Conservation (phyloP, 768 basidiomycete genomes). For the Cystobasidium tubakii region DNA sequence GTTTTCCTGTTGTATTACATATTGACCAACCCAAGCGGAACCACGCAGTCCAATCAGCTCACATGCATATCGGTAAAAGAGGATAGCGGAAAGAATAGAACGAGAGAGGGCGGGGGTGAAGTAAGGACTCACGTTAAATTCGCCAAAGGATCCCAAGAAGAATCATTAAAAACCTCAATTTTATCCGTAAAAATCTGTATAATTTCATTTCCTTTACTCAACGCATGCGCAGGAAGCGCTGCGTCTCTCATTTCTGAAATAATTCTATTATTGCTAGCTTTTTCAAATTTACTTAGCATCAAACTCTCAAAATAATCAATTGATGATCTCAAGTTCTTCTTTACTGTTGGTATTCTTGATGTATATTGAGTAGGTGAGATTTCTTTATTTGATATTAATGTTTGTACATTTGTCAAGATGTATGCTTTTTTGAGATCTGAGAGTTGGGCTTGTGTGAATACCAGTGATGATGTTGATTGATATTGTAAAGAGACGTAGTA, state of each 20-base stretch:
- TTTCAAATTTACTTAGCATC: conserved; percentile 79
- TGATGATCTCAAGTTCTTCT: conserved; percentile 64
- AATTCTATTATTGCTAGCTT: conserved; percentile 67
- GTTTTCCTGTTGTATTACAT: conserved; percentile 46
- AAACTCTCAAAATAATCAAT: conserved; percentile 83
- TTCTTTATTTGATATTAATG: conserved; percentile 57
- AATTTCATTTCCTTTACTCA: conserved; percentile 75
- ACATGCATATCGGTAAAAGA: not conserved
- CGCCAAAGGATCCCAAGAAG: conserved; percentile 70
- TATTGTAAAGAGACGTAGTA: conserved; percentile 53
- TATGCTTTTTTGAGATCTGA: conserved; percentile 53
- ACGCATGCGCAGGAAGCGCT: conserved; percentile 77
- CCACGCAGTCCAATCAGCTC: too few species aligned
- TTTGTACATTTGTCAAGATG: conserved; percentile 64
- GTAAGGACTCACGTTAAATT: conserved; percentile 55
- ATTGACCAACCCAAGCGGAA: too few species aligned
- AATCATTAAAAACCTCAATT: conserved; percentile 84
- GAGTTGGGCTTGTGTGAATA: conserved; percentile 60
- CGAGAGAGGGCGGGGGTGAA: too few species aligned
- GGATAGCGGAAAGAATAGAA: too few species aligned
- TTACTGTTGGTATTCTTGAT: conserved; percentile 53
- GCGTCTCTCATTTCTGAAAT: conserved; percentile 73
- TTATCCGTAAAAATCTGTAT: conserved; percentile 94
- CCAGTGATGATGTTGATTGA: conserved; percentile 63
- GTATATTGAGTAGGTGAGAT: conserved; percentile 69